phyloP scores from a whole-genome alignment of 2,329 filamentous ascomycete genomes.

The Dryadomyces sulphureus region DNA sequence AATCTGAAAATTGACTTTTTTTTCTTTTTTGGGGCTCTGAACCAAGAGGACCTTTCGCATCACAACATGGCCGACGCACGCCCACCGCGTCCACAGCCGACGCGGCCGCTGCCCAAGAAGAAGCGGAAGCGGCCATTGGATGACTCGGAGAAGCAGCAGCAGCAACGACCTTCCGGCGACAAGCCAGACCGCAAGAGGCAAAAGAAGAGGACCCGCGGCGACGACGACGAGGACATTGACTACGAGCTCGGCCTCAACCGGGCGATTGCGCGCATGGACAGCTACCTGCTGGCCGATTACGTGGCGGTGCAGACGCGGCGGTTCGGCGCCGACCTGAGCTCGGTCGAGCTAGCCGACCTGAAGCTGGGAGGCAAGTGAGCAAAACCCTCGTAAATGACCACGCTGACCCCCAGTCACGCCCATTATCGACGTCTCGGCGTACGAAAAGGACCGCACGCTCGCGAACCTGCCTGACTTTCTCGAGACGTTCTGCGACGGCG shows the following conservation, averaged over 20 bases:
- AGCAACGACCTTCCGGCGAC: not conserved
- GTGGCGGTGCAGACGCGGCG: constrained; percentile 63
- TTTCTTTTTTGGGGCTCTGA: too few species aligned
- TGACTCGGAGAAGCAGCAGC: not conserved
- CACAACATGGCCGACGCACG: not conserved
- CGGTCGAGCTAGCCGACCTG: constrained; percentile 71
- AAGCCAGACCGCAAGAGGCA: constrained; percentile 2
- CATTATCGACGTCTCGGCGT: constrained; percentile 69
- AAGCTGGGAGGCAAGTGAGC: constrained; percentile 54
- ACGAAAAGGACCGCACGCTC: constrained; percentile 42
- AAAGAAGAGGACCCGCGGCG: constrained; percentile 5
- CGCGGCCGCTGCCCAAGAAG: not conserved
- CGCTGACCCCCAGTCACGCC: constrained; percentile 17
- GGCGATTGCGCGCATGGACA: constrained; percentile 70
- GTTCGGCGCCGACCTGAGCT: constrained; percentile 67
- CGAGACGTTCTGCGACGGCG: constrained; percentile 46
- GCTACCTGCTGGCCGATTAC: constrained; percentile 69
- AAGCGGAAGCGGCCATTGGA: not conserved
- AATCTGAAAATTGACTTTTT: not conserved
- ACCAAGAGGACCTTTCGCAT: too few species aligned
- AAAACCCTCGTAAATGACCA: not conserved
- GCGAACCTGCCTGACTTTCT: constrained; percentile 68
- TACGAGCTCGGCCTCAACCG: constrained; percentile 64
- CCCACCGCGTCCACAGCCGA: not conserved
- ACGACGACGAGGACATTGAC: constrained; percentile 39